phyloP scores from a whole-genome alignment of 768 basidiomycete species.

The Gymnopilus junonius region DNA sequence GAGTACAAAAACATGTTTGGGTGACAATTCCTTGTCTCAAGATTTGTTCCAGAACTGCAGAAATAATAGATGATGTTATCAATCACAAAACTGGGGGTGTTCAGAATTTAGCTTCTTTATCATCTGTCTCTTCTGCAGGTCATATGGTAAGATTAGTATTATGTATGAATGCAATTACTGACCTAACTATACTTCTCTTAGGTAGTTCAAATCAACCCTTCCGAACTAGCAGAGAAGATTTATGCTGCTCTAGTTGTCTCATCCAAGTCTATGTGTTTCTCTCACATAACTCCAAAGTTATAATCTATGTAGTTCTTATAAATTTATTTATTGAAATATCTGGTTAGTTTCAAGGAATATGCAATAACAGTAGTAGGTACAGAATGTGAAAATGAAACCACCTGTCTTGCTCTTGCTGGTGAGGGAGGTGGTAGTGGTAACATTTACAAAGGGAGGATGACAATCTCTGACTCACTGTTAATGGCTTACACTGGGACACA shows the following conservation, averaged over 20 bases:
- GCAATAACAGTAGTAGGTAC: too few species aligned
- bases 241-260: conserved; percentile 37
- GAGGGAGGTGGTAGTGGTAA: too few species aligned
- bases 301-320: too few species aligned
- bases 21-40: not conserved
- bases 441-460: too few species aligned
- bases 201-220: conserved; percentile 36
- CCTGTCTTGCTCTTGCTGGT: too few species aligned
- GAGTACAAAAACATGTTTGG: conserved; percentile 12
- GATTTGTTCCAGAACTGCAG: conserved; percentile 29
- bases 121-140: conserved; percentile 41
- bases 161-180: not conserved
- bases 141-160: conserved; percentile 37
- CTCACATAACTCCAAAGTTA: not conserved
- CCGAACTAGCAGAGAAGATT: conserved; percentile 34
- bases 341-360: too few species aligned
- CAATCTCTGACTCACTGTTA: too few species aligned
- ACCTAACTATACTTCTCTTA: conserved; percentile 4
- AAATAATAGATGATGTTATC: conserved; percentile 41
- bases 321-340: too few species aligned
- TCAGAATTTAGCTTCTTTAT: conserved; percentile 40
- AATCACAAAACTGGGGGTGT: conserved; percentile 37
- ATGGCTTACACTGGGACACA: too few species aligned
- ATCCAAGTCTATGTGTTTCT: not conserved
- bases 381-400: too few species aligned